These are phyloP conservation scores for Hawksworthiomyces lignivorus DNA, from an alignment of 2,329 filamentous ascomycete species.

Conservation along the genomic window DNA sequence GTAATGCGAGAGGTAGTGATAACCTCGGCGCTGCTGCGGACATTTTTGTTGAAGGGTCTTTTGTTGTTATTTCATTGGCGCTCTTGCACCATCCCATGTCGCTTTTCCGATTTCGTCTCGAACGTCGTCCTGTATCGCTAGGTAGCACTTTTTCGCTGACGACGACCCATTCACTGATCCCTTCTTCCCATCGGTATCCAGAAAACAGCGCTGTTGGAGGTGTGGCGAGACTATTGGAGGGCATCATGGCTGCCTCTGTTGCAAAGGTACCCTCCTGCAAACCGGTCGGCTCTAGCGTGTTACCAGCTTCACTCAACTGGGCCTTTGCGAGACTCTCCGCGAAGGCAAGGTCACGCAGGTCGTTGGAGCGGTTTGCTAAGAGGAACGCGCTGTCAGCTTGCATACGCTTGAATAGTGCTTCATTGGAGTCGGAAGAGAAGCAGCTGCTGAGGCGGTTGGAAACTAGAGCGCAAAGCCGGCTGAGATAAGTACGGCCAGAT, in stretches of 20 bases:
- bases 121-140: too few relatives aligned
- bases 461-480: slow-evolving; percentile 33
- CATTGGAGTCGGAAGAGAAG: slow-evolving; percentile 21
- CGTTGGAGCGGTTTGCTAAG: slow-evolving; percentile 43
- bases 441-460: slow-evolving; percentile 12
- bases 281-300: too few relatives aligned
- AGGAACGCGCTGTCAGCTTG: slow-evolving; percentile 41
- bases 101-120: not conserved
- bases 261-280: too few relatives aligned
- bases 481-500: slow-evolving; percentile 29
- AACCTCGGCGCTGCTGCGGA: too few relatives aligned
- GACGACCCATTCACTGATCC: slow-evolving; percentile 30
- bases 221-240: too few relatives aligned
- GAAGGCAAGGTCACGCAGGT: slow-evolving; percentile 45
- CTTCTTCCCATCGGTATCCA: slow-evolving; percentile 29
- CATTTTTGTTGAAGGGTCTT: too few relatives aligned
- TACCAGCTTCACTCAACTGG: too few relatives aligned
- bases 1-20: too few relatives aligned
- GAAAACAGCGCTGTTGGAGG: slow-evolving; percentile 12
- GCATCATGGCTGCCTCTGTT: too few relatives aligned
- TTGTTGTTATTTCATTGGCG: too few relatives aligned
- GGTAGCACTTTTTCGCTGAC: too few relatives aligned
- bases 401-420: slow-evolving; percentile 29
- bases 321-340: slow-evolving; percentile 41
- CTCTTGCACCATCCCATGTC: too few relatives aligned